A percentile compares a stretch with the other conserved stretches of the same genome.
These are phyloP conservation scores for Naganishia liquefaciens DNA, from an alignment of 1,284 basidiomycete species.

Conservation along the genomic window DNA sequence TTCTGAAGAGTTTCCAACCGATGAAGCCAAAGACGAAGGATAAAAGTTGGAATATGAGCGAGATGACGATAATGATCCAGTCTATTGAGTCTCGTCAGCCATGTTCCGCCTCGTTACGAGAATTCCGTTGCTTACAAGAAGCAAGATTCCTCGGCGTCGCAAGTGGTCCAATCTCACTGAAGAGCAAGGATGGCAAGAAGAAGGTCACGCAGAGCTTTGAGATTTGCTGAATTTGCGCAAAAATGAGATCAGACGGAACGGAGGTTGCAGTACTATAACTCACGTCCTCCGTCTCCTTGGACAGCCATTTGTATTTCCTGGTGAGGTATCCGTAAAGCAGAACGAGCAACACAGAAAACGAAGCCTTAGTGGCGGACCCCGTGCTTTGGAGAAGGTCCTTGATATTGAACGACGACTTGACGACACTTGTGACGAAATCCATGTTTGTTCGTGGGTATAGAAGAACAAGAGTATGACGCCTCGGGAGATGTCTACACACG, in stretches of 20 bases:
- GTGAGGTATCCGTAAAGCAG: conserved; percentile 45
- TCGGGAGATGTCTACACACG: too few relatives aligned
- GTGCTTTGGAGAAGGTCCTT: conserved; percentile 10
- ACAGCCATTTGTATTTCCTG: conserved; percentile 38
- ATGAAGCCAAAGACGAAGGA: conserved; percentile 41
- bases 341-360: conserved; percentile 47
- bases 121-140: conserved; percentile 39
- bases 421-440: conserved; percentile 4
- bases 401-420: conserved; percentile 17
- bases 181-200: conserved; percentile 49
- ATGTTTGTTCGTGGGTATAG: not conserved
- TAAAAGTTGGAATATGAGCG: conserved; percentile 45
- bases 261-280: conserved; percentile 9
- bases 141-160: conserved; percentile 44
- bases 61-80: conserved; percentile 47
- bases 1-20: conserved; percentile 39
- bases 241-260: not conserved
- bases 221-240: conserved; percentile 36
- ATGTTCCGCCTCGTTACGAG: not conserved
- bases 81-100: conserved; percentile 33
- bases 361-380: conserved; percentile 37
- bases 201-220: conserved; percentile 46
- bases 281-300: conserved; percentile 42
- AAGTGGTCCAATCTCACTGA: conserved; percentile 50
- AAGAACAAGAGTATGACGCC: too few relatives aligned